Conservation (phyloP, 2,329 filamentous ascomycete genomes). For the Trichoderma koningiopsis region DNA sequence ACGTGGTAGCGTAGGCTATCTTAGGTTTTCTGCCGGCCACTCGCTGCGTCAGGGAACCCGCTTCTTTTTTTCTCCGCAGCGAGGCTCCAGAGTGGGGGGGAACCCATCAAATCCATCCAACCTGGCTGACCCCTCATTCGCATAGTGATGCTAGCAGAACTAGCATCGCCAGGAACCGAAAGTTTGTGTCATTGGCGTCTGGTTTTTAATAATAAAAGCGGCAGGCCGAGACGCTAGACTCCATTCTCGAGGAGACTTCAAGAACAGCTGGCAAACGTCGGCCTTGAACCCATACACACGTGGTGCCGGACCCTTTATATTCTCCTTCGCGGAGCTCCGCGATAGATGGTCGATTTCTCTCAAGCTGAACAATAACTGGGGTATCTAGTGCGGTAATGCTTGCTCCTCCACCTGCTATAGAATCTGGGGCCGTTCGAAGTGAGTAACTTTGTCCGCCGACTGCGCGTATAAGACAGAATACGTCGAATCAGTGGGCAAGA, state of each 20-base stretch:
- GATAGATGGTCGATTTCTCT: background rate
- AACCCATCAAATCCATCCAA: background rate
- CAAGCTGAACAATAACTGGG: conserved; percentile 7
- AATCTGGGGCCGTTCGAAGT: background rate
- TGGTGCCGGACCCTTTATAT: background rate
- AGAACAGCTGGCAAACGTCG: conserved; percentile 1
- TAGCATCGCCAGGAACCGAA: conserved; percentile 24
- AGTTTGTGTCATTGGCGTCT: conserved; percentile 25
- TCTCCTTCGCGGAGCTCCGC: conserved; percentile 18
- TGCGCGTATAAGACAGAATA: background rate
- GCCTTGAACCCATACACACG: background rate
- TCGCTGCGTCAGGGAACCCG: conserved; percentile 2
- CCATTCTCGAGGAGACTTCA: conserved; percentile 1
- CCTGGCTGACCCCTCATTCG: conserved; percentile 13
- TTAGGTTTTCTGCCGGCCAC: background rate
- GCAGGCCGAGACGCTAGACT: background rate
- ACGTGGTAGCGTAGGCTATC: background rate
- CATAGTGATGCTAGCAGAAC: conserved; percentile 1
- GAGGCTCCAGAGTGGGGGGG: conserved; percentile 15
- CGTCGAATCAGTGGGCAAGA: background rate
- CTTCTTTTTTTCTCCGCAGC: conserved; percentile 23
- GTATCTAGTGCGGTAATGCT: conserved; percentile 12
- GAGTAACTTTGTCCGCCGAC: background rate
- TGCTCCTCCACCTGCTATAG: background rate
- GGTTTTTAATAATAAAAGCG: conserved; percentile 13